Conservation (phyloP, 2,329 filamentous ascomycete species). For the Ophiostoma sp. region DNA sequence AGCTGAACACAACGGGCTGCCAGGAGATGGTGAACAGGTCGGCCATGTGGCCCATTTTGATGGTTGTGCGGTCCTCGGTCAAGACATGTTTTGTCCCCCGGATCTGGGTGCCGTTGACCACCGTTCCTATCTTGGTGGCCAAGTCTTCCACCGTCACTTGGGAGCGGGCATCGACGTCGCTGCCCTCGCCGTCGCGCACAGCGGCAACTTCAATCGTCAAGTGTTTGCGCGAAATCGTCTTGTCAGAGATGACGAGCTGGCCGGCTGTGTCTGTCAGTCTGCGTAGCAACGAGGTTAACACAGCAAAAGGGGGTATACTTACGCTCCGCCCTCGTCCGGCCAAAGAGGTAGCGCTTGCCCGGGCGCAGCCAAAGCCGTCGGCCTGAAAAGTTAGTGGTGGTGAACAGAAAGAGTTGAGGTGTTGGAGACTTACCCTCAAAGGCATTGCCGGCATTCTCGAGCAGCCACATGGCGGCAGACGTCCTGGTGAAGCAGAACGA, state of each 20-base stretch:
- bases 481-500: no score
- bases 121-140: constrained; percentile 81
- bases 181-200: constrained; percentile 66
- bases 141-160: constrained; percentile 72
- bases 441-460: constrained; percentile 43
- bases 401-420: neutral
- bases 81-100: constrained; percentile 61
- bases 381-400: constrained; percentile 43
- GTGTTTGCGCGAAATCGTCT: constrained; percentile 86
- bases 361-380: constrained; percentile 82
- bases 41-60: constrained; percentile 72
- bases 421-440: constrained; percentile 45
- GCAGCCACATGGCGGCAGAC: constrained; percentile 24
- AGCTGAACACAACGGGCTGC: constrained; percentile 77
- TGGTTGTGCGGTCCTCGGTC: constrained; percentile 58
- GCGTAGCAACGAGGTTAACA: neutral
- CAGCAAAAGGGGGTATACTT: constrained; percentile 33
- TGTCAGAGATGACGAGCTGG: constrained; percentile 70
- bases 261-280: constrained; percentile 49
- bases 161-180: constrained; percentile 65
- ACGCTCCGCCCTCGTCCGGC: constrained; percentile 70
- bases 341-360: constrained; percentile 82
- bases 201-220: constrained; percentile 70
- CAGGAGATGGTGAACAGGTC: constrained; percentile 70
- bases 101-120: constrained; percentile 69